These are phyloP conservation scores for Rhizoctonia solani DNA, from an alignment of 1,284 basidiomycete species.

Conservation along the genomic window DNA sequence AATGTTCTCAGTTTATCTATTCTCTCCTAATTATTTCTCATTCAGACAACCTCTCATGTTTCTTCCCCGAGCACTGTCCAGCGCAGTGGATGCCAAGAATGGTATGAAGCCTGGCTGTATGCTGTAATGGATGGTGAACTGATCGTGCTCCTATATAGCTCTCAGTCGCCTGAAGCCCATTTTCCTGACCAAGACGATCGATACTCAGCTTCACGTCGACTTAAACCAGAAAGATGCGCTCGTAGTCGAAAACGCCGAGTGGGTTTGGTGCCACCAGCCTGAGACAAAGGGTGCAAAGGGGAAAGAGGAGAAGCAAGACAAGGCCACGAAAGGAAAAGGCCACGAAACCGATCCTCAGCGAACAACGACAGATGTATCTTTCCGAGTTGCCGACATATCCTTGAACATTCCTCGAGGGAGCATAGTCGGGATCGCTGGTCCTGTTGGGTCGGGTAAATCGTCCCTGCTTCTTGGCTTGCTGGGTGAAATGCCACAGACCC, in stretches of 20 bases:
- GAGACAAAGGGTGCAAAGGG: conserved; percentile 42
- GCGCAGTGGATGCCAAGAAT: conserved; percentile 66
- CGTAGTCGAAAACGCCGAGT: conserved; percentile 58
- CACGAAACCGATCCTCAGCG: conserved; percentile 42
- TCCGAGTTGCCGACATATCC: conserved; percentile 52
- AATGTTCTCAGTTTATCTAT: conserved; percentile 49
- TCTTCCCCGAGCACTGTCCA: conserved; percentile 65
- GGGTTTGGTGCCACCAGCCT: conserved; percentile 61
- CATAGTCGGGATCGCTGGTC: conserved; percentile 67
- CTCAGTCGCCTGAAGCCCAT: conserved; percentile 57
- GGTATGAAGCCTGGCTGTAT: not conserved
- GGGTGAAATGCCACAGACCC: conserved; percentile 68
- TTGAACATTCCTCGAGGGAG: conserved; percentile 61
- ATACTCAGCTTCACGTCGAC: conserved; percentile 53
- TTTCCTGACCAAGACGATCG: conserved; percentile 63
- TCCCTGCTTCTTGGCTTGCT: conserved; percentile 71
- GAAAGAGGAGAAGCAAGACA: conserved; percentile 35
- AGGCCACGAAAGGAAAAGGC: conserved; percentile 20
- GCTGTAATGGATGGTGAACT: not conserved
- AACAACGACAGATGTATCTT: conserved; percentile 51
- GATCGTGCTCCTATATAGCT: conserved; percentile 44
- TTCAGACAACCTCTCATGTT: conserved; percentile 70
- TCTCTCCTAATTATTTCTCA: conserved; percentile 41
- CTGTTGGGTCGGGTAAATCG: conserved; percentile 67
- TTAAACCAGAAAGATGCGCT: conserved; percentile 55